Conservation (phyloP, 306 rosid species). For the Urtica urens region DNA sequence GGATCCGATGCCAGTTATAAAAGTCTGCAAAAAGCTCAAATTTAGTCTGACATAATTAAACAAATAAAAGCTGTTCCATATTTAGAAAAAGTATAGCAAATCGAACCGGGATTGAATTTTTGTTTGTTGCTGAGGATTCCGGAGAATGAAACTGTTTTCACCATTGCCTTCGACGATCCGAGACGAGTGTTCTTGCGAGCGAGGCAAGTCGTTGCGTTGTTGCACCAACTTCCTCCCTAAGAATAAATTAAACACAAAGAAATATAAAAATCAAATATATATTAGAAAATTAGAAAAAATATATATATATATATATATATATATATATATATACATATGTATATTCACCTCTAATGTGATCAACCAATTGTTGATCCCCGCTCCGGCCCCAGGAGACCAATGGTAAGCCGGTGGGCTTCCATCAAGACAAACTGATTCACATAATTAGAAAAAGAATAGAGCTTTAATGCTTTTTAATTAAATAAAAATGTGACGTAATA, state of each 20-base stretch:
- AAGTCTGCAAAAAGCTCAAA: slow-evolving; percentile 54
- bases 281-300: neutral
- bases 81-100: neutral
- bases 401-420: slow-evolving; percentile 97
- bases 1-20: slow-evolving; percentile 80
- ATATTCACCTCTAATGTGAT: slow-evolving; percentile 58
- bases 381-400: slow-evolving; percentile 53
- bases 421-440: slow-evolving; percentile 80
- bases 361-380: slow-evolving; percentile 79
- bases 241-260: slow-evolving; percentile 6
- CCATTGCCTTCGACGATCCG: slow-evolving; percentile 81
- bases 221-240: slow-evolving; percentile 99
- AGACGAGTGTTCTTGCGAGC: slow-evolving; percentile 55
- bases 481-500: neutral
- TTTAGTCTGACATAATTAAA: too few species aligned
- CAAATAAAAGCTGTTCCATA: neutral
- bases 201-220: slow-evolving; percentile 75
- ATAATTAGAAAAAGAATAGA: neutral
- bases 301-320: neutral
- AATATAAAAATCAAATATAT: slow-evolving; percentile 2
- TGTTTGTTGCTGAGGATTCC: slow-evolving; percentile 47
- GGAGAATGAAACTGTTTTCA: slow-evolving; percentile 47
- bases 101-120: slow-evolving; percentile 66
- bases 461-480: neutral
- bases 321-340: neutral